Percentiles rank a stretch among this genome's conserved stretches.
phyloP scores from a whole-genome alignment of 371 early-diverging fungal genomes.

The Haplosporangium sp. region DNA sequence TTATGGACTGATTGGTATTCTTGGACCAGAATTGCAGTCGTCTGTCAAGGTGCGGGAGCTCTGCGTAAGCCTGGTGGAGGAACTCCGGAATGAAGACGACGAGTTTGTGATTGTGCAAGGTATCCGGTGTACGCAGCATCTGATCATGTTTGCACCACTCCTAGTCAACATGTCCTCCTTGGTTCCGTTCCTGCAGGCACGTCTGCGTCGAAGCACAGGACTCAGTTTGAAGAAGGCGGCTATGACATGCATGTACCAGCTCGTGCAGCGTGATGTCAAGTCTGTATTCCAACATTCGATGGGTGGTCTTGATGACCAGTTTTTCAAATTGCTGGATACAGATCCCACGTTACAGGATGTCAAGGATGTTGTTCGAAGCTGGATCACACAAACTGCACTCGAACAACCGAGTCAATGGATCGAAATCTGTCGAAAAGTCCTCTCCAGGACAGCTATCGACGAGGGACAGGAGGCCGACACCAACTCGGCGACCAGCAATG shows the following conservation, averaged over 20 bases:
- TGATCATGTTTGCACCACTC: conserved; percentile 90
- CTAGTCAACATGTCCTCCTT: conserved; percentile 73
- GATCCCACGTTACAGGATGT: conserved; percentile 84
- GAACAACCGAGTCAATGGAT: conserved; percentile 87
- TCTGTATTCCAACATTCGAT: conserved; percentile 74
- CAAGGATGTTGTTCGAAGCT: conserved; percentile 80
- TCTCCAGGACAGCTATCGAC: conserved; percentile 66
- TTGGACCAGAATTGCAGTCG: conserved; percentile 92
- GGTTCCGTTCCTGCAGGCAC: conserved; percentile 83
- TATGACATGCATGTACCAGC: conserved; percentile 88
- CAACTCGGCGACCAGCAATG: conserved; percentile 3
- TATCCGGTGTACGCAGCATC: conserved; percentile 88
- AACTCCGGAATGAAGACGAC: conserved; percentile 81
- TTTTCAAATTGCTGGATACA: conserved; percentile 85
- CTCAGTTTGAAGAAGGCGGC: conserved; percentile 80
- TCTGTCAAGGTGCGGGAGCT: conserved; percentile 79
- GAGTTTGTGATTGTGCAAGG: conserved; percentile 88
- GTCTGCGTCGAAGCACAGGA: conserved; percentile 71
- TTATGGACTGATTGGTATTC: conserved; percentile 86
- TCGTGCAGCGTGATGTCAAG: conserved; percentile 83
- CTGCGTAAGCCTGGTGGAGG: conserved; percentile 81
- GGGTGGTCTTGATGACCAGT: conserved; percentile 82
- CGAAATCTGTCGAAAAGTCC: conserved; percentile 81
- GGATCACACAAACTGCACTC: conserved; percentile 79
- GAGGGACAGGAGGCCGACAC: conserved; percentile 36